Evolutionary conservation across 2,329 filamentous ascomycete species (phyloP), one percentile per base, ranked within the genome.

Genomic region (Lachnellula suecica): DNA sequence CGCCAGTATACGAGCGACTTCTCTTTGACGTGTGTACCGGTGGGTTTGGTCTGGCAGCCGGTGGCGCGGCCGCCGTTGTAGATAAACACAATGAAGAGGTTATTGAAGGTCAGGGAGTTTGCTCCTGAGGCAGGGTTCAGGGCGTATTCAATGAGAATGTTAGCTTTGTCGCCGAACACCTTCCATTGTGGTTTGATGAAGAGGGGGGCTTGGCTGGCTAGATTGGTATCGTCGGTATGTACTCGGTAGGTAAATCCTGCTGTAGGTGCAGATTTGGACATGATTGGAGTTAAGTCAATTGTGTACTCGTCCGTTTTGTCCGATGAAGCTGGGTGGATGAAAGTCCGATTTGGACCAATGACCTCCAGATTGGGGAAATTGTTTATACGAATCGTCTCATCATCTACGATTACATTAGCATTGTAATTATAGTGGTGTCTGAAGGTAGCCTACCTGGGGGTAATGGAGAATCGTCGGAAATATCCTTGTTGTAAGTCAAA

Each of bases 221-320:
- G 68, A 52, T 76, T 78, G 31, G 72, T 66, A 17, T 82, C 77
- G 27, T 91, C 85, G 25, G 89, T 72, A 60, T 94, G 89, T 10
- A 97, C 77, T 64, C 92, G 89, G 70, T 97, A 99, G 54, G 94
- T 96, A 74, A 99, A 97, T 7, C 88, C 93, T 6, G 93, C 85
- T 0, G 87, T 81, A 1, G 89, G 85, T 0, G 87, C 81, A 1
- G 89, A 40, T 86, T 63, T 86, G 84, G 56, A 78, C 73, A 58
- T 97, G 81, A 66, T 86, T 84, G 13, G 84, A 78, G 6, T 45
- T n/a, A 94, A 73, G 56, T 92, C 83, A 27, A 99, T 74, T 0
- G 76, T 82, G 71, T 95, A 99, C 66, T 93, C 87, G 53, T 95
- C 92, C 3, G 87, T 80, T 52, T 81, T 84, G 9, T 87, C 83